A percentile compares a stretch with the other conserved stretches of the same genome.
Evolutionary conservation across 805 yeast species (phyloP).

Genomic region (Wickerhamomyces sydowiorum): DNA sequence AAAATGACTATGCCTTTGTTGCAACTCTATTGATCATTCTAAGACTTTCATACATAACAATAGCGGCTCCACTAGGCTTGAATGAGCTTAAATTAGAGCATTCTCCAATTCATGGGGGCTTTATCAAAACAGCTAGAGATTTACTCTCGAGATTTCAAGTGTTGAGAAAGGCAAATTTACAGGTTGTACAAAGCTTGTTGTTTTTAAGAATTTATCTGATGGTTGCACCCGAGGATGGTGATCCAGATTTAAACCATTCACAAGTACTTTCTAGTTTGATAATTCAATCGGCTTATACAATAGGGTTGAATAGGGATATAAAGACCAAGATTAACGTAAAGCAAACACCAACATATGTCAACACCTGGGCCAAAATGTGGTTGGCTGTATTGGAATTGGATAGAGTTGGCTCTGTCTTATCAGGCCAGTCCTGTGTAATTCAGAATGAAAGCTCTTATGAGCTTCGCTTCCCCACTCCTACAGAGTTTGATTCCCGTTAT

Average conservation of each 20-base stretch:
- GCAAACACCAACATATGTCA: slow-evolving; percentile 11
- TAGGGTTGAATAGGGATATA: slow-evolving; percentile 47
- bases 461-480: slow-evolving; percentile 10
- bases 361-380: slow-evolving; percentile 22
- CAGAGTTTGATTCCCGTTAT: slow-evolving; percentile 1
- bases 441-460: slow-evolving; percentile 13
- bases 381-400: slow-evolving; percentile 19
- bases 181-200: slow-evolving; percentile 38
- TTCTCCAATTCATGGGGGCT: slow-evolving; percentile 34
- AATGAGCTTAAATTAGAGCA: slow-evolving; percentile 17
- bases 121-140: slow-evolving; percentile 31
- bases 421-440: slow-evolving; percentile 18
- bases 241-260: slow-evolving; percentile 35
- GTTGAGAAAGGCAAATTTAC: slow-evolving; percentile 31
- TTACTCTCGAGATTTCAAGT: slow-evolving; percentile 37
- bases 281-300: slow-evolving; percentile 36
- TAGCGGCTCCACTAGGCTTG: slow-evolving; percentile 21
- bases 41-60: slow-evolving; percentile 36
- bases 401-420: slow-evolving; percentile 12
- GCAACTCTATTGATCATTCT: slow-evolving; percentile 36
- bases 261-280: slow-evolving; percentile 32
- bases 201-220: slow-evolving; percentile 33
- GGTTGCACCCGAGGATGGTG: slow-evolving; percentile 44
- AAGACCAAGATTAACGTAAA: slow-evolving; percentile 18
- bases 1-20: slow-evolving; percentile 34